phyloP scores from a whole-genome alignment of 495 filamentous ascomycete genomes.

The Eremomyces bilateralis region DNA sequence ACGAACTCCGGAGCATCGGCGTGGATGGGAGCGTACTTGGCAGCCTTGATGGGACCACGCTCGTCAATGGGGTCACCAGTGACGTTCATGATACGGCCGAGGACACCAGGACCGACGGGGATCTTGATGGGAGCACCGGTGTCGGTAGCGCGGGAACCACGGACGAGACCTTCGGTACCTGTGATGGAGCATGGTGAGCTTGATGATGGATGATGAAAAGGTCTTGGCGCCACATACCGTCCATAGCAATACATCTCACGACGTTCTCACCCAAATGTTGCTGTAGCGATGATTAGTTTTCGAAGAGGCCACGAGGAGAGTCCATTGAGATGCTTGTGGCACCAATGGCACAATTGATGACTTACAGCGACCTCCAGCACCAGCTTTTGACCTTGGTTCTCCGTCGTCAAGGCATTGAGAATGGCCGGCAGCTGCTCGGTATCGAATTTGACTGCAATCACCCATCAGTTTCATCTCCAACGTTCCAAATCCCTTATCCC shows the following conservation, averaged over 20 bases:
- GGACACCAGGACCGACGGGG: slow-evolving; percentile 82
- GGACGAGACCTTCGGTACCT: slow-evolving; percentile 98
- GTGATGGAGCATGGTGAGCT: slow-evolving; percentile 1
- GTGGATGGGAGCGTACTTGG: slow-evolving; percentile 77
- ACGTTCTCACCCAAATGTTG: slow-evolving; percentile 99
- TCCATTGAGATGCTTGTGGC: slow-evolving; percentile 11
- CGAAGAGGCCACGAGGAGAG: slow-evolving; percentile 5
- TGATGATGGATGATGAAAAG: slow-evolving; percentile 4
- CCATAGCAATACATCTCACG: slow-evolving; percentile 99
- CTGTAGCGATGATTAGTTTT: slow-evolving; percentile 31
- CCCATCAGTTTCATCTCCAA: slow-evolving; percentile 20
- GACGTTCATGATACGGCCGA: slow-evolving; percentile 99
- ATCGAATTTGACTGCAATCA: slow-evolving; percentile 68
- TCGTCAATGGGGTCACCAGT: slow-evolving; percentile 99
- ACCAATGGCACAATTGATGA: background rate
- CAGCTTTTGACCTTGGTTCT: slow-evolving; percentile 84
- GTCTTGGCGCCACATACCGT: slow-evolving; percentile 40
- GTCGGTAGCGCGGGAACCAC: slow-evolving; percentile 65
- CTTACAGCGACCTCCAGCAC: slow-evolving; percentile 92
- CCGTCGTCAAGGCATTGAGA: slow-evolving; percentile 85
- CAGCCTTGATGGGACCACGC: slow-evolving; percentile 88
- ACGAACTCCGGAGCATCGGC: slow-evolving; percentile 74
- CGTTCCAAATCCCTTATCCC: background rate
- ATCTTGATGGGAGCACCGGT: slow-evolving; percentile 93
- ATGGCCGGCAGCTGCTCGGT: slow-evolving; percentile 84